Percentiles rank a stretch among this genome's conserved stretches.
Conservation (phyloP, 2,329 filamentous ascomycete genomes). For the Trichoderma pleuroti region DNA sequence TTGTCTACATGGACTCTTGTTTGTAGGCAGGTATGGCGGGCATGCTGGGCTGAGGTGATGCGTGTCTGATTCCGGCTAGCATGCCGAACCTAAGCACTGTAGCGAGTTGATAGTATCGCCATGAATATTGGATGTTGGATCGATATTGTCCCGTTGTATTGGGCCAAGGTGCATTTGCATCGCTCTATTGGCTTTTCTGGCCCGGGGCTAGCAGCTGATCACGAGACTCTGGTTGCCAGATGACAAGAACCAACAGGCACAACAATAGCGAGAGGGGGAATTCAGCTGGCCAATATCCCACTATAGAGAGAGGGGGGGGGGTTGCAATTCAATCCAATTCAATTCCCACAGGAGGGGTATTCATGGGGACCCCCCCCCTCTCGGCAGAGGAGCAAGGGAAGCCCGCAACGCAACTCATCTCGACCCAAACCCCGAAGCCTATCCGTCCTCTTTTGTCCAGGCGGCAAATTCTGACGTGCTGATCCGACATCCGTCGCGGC, state of each 20-base stretch:
- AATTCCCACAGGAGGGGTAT: not conserved
- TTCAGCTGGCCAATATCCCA: not conserved
- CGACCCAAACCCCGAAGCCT: not conserved
- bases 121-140: not conserved
- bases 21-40: not conserved
- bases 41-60: constrained; percentile 1
- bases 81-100: not conserved
- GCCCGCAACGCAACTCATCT: too few relatives aligned
- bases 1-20: not conserved
- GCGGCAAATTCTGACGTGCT: not conserved
- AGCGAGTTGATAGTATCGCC: not conserved
- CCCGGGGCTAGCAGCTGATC: not conserved
- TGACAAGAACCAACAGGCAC: not conserved
- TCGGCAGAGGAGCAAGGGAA: not conserved
- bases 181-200: not conserved
- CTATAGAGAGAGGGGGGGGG: not conserved
- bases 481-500: not conserved
- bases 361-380: not conserved
- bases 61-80: not conserved
- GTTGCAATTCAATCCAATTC: not conserved
- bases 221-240: not conserved
- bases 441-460: not conserved
- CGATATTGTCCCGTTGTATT: not conserved
- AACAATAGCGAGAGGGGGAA: not conserved
- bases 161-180: not conserved